A percentile compares a stretch with the other conserved stretches of the same genome.
phyloP scores from a whole-genome alignment of 352 stramenopile genomes.

The Phytophthora citricola region DNA sequence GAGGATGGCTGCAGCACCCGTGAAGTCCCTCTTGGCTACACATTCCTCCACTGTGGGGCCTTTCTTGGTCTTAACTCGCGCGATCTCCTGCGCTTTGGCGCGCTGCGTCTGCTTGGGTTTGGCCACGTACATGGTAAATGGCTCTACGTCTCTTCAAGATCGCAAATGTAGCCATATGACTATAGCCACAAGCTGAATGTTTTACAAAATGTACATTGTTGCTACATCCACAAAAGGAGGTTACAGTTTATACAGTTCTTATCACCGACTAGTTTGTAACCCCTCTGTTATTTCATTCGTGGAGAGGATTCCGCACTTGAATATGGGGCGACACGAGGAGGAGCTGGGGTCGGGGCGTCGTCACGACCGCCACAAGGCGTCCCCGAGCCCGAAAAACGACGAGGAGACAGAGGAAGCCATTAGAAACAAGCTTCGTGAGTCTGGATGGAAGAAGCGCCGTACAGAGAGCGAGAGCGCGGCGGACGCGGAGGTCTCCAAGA shows the following conservation, averaged over 20 bases:
- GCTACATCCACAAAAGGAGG: too few species aligned
- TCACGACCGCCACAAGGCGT: constrained; percentile 22
- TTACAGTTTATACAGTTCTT: neutral
- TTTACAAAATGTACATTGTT: neutral
- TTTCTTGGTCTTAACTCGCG: constrained; percentile 81
- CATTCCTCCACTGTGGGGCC: constrained; percentile 80
- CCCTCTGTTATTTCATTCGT: constrained; percentile 10
- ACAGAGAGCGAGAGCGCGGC: constrained; percentile 23
- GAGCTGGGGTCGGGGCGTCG: constrained; percentile 27
- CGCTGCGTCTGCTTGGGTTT: constrained; percentile 82
- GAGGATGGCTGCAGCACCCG: constrained; percentile 93
- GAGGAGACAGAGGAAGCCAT: constrained; percentile 72
- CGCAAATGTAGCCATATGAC: constrained; percentile 9
- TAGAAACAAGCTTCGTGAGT: constrained; percentile 73
- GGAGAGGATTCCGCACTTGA: constrained; percentile 6
- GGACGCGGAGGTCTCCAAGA: constrained; percentile 24
- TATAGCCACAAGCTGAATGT: neutral
- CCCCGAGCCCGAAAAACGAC: constrained; percentile 23
- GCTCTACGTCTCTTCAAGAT: constrained; percentile 37
- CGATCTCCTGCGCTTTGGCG: constrained; percentile 72
- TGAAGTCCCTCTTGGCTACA: constrained; percentile 92
- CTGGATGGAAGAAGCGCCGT: constrained; percentile 71
- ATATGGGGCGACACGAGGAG: constrained; percentile 39
- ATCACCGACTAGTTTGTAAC: neutral
- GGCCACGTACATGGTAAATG: constrained; percentile 69